Conservation (phyloP, 192 early-diverging fungal species). For the Coemansia sp. region DNA sequence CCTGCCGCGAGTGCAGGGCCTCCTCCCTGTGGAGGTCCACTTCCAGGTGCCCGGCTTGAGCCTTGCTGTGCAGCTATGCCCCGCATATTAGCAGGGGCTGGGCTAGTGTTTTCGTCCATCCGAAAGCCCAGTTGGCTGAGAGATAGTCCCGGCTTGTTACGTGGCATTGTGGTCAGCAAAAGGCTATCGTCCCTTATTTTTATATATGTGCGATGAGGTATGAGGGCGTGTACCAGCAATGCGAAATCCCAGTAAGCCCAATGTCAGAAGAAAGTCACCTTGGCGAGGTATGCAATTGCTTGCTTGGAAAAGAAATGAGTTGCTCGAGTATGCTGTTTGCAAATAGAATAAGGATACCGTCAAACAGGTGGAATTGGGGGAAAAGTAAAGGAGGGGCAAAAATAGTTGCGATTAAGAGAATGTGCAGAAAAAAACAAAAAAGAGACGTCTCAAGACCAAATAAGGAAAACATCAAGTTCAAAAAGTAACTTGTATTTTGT, state of each 20-base stretch:
- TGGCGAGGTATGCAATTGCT: too few relatives aligned
- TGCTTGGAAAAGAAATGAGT: too few relatives aligned
- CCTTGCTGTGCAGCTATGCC: neutral
- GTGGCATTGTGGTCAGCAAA: constrained; percentile 22
- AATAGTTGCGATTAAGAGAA: neutral
- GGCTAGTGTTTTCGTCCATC: constrained; percentile 15
- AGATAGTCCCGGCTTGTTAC: constrained; percentile 44
- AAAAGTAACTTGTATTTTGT: too few relatives aligned
- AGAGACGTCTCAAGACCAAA: neutral
- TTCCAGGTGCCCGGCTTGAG: neutral
- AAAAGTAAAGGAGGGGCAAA: constrained; percentile 3
- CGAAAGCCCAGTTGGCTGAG: constrained; percentile 40
- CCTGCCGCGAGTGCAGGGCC: neutral
- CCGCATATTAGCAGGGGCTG: neutral
- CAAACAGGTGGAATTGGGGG: neutral
- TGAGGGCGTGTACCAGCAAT: too few relatives aligned
- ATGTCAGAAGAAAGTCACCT: too few relatives aligned
- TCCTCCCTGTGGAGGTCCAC: neutral
- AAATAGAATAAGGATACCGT: neutral
- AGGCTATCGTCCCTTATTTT: neutral
- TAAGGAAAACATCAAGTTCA: neutral
- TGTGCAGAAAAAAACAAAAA: too few relatives aligned
- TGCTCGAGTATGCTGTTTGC: too few relatives aligned
- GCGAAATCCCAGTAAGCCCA: too few relatives aligned
- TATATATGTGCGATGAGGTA: too few relatives aligned